Conservation (phyloP, 371 early-diverging fungal species). For the Mucor piriformis region DNA sequence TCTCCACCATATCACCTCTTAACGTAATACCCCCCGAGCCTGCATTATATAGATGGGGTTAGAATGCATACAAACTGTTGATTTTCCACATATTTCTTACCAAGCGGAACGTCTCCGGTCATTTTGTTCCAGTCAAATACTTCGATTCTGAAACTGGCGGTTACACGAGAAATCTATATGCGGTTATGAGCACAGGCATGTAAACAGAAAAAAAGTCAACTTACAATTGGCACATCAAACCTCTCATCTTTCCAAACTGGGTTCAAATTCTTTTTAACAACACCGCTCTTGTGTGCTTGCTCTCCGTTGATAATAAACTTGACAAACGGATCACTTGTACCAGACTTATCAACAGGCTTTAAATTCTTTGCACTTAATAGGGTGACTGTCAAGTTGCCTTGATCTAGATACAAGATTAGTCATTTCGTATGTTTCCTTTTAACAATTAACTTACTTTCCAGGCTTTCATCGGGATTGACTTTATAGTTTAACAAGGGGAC, state of each 20-base stretch:
- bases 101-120: constrained; percentile 60
- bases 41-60: too few relatives aligned
- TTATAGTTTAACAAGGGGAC: constrained; percentile 48
- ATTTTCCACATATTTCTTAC: too few relatives aligned
- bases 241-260: constrained; percentile 83
- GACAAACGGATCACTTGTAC: constrained; percentile 84
- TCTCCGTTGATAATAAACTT: constrained; percentile 75
- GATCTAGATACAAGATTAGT: constrained; percentile 23
- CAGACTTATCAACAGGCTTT: constrained; percentile 55
- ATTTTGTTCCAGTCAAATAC: constrained; percentile 87
- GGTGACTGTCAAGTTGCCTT: constrained; percentile 53
- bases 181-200: neutral
- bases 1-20: constrained; percentile 46
- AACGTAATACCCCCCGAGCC: constrained; percentile 50
- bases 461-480: constrained; percentile 59
- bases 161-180: constrained; percentile 52
- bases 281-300: constrained; percentile 77
- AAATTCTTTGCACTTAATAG: constrained; percentile 51
- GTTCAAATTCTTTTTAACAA: constrained; percentile 77
- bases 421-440: constrained; percentile 28
- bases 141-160: constrained; percentile 68
- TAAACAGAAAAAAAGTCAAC: neutral
- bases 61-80: too few relatives aligned
- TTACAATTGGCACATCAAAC: constrained; percentile 71
- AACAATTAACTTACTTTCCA: constrained; percentile 36